Conservation (phyloP, 192 early-diverging fungal genomes). For the Dimargaris cristalligena region DNA sequence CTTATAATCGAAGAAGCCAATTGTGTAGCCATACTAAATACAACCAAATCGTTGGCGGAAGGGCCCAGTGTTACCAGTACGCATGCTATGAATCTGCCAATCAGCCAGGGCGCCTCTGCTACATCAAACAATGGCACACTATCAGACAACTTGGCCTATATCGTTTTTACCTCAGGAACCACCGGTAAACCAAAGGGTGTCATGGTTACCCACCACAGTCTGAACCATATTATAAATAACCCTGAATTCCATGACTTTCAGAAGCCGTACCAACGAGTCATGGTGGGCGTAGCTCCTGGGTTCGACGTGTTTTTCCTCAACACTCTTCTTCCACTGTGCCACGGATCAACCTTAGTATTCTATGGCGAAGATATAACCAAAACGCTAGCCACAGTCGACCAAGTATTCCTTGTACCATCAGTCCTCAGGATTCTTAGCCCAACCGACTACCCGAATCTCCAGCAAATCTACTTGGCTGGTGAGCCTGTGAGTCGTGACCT, state of each 20-base stretch:
- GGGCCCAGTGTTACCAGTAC: neutral
- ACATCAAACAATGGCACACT: neutral
- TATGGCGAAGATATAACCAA: neutral
- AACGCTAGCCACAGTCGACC: neutral
- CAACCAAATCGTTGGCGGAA: neutral
- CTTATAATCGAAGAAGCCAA: constrained; percentile 3
- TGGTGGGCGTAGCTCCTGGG: neutral
- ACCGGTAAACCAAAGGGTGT: constrained; percentile 7
- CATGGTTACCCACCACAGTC: neutral
- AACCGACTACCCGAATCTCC: neutral
- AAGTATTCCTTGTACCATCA: neutral
- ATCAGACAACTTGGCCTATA: neutral
- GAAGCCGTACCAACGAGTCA: neutral
- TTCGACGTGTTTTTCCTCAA: neutral
- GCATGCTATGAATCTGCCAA: neutral
- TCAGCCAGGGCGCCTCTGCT: too few species aligned
- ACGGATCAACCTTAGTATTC: neutral
- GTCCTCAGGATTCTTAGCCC: neutral
- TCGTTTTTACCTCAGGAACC: constrained; percentile 7
- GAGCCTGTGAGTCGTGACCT: neutral
- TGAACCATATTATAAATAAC: neutral
- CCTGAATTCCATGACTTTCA: neutral
- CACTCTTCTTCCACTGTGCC: neutral
- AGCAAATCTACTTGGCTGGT: constrained; percentile 3
- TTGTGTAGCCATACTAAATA: neutral